Evolutionary conservation across 2,329 filamentous ascomycete genomes (phyloP).

Genomic region (Hypoxylon sp.): DNA sequence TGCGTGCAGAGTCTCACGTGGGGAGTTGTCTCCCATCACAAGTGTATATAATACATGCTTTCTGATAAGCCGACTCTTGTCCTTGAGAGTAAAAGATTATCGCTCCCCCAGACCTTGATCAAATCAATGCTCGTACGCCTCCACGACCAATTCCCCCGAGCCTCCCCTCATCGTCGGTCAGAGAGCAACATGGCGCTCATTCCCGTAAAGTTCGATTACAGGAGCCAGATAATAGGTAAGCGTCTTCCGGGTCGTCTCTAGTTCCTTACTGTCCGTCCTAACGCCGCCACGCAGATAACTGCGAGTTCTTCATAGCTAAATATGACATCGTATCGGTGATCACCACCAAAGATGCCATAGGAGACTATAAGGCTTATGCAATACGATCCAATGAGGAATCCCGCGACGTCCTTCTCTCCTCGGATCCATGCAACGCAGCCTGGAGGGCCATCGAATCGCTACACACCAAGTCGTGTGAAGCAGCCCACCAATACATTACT

Average conservation of each 20-base stretch:
- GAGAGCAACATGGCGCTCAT: conserved; percentile 42
- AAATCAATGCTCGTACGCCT: conserved; percentile 51
- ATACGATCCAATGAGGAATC: conserved; percentile 45
- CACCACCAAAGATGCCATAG: conserved; percentile 43
- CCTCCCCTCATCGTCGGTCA: conserved; percentile 28
- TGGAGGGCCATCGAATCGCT: conserved; percentile 50
- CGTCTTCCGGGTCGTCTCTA: not conserved
- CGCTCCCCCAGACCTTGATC: conserved; percentile 36
- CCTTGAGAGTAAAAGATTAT: conserved; percentile 24
- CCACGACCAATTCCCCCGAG: conserved; percentile 32
- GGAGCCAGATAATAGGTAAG: conserved; percentile 51
- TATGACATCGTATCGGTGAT: conserved; percentile 51
- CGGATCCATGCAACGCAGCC: conserved; percentile 41
- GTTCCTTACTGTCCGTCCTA: conserved; percentile 10
- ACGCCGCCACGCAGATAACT: conserved; percentile 47
- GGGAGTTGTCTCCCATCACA: conserved; percentile 22
- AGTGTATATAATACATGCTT: conserved; percentile 45
- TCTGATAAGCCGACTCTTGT: conserved; percentile 29
- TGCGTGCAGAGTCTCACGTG: conserved; percentile 44
- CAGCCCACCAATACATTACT: conserved; percentile 48
- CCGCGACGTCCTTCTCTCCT: conserved; percentile 48
- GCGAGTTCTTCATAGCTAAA: conserved; percentile 51
- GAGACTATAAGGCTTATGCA: conserved; percentile 49
- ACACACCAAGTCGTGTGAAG: conserved; percentile 51
- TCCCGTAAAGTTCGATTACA: conserved; percentile 45